Conservation (phyloP, 2,329 filamentous ascomycete species). For the Sporothrix inflata region DNA sequence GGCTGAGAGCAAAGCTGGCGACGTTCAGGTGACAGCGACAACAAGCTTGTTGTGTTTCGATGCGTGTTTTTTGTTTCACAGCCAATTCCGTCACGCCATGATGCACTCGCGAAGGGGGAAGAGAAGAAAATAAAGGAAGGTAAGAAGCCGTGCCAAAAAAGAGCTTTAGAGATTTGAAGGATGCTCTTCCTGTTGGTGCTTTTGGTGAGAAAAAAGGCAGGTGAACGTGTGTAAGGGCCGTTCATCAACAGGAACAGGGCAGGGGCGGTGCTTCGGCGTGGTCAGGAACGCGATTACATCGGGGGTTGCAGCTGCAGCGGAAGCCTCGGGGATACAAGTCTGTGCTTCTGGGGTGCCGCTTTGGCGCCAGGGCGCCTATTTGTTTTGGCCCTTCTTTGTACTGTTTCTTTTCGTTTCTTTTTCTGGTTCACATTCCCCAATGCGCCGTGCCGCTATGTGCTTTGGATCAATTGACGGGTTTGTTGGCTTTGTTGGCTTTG, state of each 20-base stretch:
- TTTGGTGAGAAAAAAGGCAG: not conserved
- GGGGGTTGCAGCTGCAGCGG: slow-evolving; percentile 24
- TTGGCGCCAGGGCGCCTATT: no score
- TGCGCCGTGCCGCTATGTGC: no score
- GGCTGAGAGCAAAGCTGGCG: not conserved
- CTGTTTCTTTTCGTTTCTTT: not conserved
- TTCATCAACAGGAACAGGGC: slow-evolving; percentile 6
- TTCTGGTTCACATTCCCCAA: not conserved
- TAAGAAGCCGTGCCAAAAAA: not conserved
- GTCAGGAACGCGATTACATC: slow-evolving; percentile 20
- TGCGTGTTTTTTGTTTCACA: slow-evolving; percentile 8
- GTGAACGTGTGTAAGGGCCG: not conserved
- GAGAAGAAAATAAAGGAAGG: not conserved
- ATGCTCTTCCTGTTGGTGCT: not conserved
- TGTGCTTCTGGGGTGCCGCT: no score
- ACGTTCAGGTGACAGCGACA: slow-evolving; percentile 4
- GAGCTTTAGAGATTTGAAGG: not conserved
- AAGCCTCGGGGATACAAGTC: slow-evolving; percentile 23
- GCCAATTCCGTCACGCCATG: slow-evolving; percentile 11
- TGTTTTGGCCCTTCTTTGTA: no score
- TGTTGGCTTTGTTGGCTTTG: not conserved
- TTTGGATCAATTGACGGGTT: no score
- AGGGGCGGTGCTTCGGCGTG: slow-evolving; percentile 20
- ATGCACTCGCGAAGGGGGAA: not conserved
- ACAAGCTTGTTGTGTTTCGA: not conserved